These are phyloP conservation scores for Colletotrichum lindemuthianum DNA, from an alignment of 2,329 filamentous ascomycete species.

Conservation along the genomic window DNA sequence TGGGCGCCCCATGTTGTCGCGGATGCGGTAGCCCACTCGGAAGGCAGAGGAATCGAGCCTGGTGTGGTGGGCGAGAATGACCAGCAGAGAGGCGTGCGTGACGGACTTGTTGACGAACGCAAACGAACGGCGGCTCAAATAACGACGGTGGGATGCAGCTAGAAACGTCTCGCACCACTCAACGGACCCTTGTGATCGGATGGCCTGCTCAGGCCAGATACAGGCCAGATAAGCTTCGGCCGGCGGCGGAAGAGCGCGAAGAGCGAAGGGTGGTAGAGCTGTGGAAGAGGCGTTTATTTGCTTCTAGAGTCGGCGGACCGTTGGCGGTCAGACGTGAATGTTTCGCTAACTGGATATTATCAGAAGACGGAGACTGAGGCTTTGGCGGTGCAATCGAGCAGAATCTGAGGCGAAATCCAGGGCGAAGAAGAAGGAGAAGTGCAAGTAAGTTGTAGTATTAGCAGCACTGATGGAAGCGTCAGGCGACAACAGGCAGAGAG, in stretches of 20 bases:
- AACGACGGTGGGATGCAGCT: constrained; percentile 17
- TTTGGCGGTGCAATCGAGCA: no score
- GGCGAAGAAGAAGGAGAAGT: background rate
- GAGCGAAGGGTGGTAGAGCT: constrained; percentile 14
- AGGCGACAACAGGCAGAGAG: background rate
- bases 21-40: constrained; percentile 1
- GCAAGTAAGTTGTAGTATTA: background rate
- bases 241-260: constrained; percentile 30
- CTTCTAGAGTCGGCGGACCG: background rate
- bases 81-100: constrained; percentile 13
- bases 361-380: no score
- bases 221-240: constrained; percentile 28
- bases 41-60: constrained; percentile 6
- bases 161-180: constrained; percentile 15
- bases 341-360: no score
- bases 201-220: constrained; percentile 26
- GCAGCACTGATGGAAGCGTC: background rate
- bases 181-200: constrained; percentile 13
- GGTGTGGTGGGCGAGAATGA: constrained; percentile 6
- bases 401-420: no score
- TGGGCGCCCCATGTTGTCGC: constrained; percentile 51
- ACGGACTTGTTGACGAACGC: constrained; percentile 8
- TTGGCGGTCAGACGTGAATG: background rate
- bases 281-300: background rate
- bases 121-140: constrained; percentile 23